These are phyloP conservation scores for Candida qinlingensis DNA, from an alignment of 805 yeast genomes.

Conservation along the genomic window DNA sequence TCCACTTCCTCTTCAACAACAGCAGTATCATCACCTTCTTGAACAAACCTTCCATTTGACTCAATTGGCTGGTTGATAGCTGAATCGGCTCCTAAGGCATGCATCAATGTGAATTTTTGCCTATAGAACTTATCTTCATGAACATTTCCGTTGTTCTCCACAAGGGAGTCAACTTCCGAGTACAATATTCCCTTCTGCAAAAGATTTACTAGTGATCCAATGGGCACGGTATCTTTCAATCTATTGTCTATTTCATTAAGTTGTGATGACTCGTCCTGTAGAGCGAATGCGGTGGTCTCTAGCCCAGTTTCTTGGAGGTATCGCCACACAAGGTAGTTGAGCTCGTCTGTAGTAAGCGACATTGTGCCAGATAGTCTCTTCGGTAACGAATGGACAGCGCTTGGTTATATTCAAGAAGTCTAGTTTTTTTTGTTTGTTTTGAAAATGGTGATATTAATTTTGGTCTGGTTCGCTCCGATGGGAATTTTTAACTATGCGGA, in stretches of 20 bases:
- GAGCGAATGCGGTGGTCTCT: slow-evolving; percentile 72
- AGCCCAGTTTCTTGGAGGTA: slow-evolving; percentile 81
- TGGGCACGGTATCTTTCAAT: slow-evolving; percentile 50
- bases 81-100: slow-evolving; percentile 43
- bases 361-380: slow-evolving; percentile 28
- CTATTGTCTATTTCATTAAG: slow-evolving; percentile 44
- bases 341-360: slow-evolving; percentile 79
- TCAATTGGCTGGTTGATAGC: slow-evolving; percentile 27
- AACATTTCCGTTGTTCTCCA: slow-evolving; percentile 31
- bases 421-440: no score
- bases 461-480: background rate
- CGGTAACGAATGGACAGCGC: background rate
- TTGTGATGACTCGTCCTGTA: slow-evolving; percentile 69
- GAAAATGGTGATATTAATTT: no score
- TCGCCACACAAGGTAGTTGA: slow-evolving; percentile 90
- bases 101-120: slow-evolving; percentile 44
- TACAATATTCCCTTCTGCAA: slow-evolving; percentile 84
- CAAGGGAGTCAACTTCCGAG: slow-evolving; percentile 60
- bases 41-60: slow-evolving; percentile 28
- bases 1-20: slow-evolving; percentile 2
- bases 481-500: background rate
- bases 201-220: slow-evolving; percentile 75
- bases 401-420: no score
- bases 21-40: slow-evolving; percentile 14
- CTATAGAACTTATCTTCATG: slow-evolving; percentile 16